Conservation (phyloP, 192 early-diverging fungal species). For the Linnemannia zychae region DNA sequence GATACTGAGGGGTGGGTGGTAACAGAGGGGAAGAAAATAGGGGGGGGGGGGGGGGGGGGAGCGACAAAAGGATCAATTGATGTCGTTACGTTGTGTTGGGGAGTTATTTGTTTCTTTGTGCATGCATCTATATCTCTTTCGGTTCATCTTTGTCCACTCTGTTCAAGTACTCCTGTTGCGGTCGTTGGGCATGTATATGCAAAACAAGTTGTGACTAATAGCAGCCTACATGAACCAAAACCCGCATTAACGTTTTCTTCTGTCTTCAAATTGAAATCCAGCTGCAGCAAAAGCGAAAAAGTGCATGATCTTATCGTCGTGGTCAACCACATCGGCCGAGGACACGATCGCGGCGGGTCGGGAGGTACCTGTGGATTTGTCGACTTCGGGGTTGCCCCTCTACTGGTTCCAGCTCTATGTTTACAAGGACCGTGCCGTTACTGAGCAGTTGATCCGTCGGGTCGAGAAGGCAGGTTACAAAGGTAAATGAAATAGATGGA, state of each 20-base stretch:
- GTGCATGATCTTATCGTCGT: constrained; percentile 76
- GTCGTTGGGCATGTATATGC: constrained; percentile 6
- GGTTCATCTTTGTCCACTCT: constrained; percentile 10
- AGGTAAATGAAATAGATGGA: constrained; percentile 38
- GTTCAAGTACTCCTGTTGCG: too few relatives aligned
- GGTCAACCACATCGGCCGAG: constrained; percentile 56
- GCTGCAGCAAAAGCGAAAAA: constrained; percentile 85
- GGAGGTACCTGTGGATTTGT: constrained; percentile 60
- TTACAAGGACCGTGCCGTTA: constrained; percentile 74
- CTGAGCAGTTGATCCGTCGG: constrained; percentile 74
- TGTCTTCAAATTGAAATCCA: constrained; percentile 26
- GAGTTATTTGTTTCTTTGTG: too few relatives aligned
- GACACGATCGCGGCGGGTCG: constrained; percentile 68
- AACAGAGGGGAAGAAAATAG: too few relatives aligned
- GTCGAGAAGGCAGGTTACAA: constrained; percentile 86
- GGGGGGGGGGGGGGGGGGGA: too few relatives aligned
- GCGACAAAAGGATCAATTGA: too few relatives aligned
- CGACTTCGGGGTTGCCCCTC: constrained; percentile 57
- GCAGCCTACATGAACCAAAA: constrained; percentile 29
- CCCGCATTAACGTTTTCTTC: constrained; percentile 20
- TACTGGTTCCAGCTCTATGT: constrained; percentile 88
- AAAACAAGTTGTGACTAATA: constrained; percentile 61
- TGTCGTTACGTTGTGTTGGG: too few relatives aligned
- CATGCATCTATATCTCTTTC: background rate
- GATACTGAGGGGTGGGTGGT: too few relatives aligned